Evolutionary conservation across 306 rosid species (phyloP), one percentile per base, ranked within the genome.

Genomic region (Cucumis hystrix): DNA sequence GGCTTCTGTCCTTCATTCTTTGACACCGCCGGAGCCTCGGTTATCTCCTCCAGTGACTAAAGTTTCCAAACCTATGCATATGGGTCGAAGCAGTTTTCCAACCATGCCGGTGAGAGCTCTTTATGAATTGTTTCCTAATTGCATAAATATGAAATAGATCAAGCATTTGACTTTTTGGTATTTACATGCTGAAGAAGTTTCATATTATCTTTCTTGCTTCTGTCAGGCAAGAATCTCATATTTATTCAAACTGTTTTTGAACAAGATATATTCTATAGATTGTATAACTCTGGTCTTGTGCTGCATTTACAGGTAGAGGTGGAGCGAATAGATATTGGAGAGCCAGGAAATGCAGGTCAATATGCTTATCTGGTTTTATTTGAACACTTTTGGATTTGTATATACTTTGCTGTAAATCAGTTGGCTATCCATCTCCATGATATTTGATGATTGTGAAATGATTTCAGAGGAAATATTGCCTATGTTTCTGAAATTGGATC

Each of bases 321-420:
- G 86, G 98, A 95, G 37, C 85, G 89, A 14, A 95, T 92, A 71
- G 98, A 92, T 79, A 84, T 89, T 67, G 98, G 97, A 11, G 84
- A 83, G 71, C 85, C 90, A 10, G 96, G 86, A 80, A 86, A 83
- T 86, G 64, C 91, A 62, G 98, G 97, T 89, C 69, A 40, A 40
- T 81, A 59, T 65, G 35, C 20, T 83, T 74, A 49, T 58, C 68
- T 76, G 73, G 49, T 81, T 72, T 76, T 11, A 39, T 23, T 41
- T 43, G 41, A 18, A 10, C 20, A 35, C 37, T 56, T 58, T n/a
- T 75, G 45, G 18, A 11, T 75, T 35, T 39, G 8, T 49, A 7
- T 51, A 60, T 28, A 51, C 61, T 72, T 51, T 13, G 61, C 8
- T 14, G 23, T 51, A 28, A 28, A 49, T 72, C 45, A 72, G 43